Conservation (phyloP, 2,329 filamentous ascomycete species). For the Colletotrichum salicis region DNA sequence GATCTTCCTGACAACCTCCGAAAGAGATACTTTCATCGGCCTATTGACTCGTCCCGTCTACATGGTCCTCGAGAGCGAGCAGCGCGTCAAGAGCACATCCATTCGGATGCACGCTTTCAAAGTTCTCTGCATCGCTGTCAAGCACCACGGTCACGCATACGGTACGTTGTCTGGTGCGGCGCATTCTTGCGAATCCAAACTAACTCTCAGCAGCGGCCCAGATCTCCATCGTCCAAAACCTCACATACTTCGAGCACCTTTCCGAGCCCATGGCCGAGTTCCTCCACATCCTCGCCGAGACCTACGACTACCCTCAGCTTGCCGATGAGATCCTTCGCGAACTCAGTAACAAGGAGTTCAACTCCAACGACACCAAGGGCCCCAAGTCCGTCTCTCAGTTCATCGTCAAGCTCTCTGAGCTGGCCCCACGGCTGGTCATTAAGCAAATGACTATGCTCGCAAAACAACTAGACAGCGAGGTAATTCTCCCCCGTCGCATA, state of each 20-base stretch:
- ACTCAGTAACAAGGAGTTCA: slow-evolving; percentile 97
- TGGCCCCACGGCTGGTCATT: slow-evolving; percentile 90
- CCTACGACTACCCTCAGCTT: slow-evolving; percentile 97
- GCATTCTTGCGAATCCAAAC: slow-evolving; percentile 35
- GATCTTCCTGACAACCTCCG: slow-evolving; percentile 95
- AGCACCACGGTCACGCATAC: slow-evolving; percentile 97
- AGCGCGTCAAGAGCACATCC: slow-evolving; percentile 85
- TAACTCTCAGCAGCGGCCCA: slow-evolving; percentile 77
- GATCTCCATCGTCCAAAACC: slow-evolving; percentile 96
- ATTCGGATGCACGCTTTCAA: slow-evolving; percentile 98
- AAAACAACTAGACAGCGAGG: slow-evolving; percentile 95
- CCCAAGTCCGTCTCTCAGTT: slow-evolving; percentile 97
- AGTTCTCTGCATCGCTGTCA: slow-evolving; percentile 93
- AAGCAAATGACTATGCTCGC: slow-evolving; percentile 97
- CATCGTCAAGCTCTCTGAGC: slow-evolving; percentile 90
- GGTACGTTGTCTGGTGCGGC: slow-evolving; percentile 62
- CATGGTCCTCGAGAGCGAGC: slow-evolving; percentile 92
- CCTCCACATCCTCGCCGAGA: slow-evolving; percentile 91
- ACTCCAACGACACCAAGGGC: slow-evolving; percentile 92
- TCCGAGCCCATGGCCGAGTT: slow-evolving; percentile 99
- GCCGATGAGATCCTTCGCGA: slow-evolving; percentile 94
- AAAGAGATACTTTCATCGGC: slow-evolving; percentile 93
- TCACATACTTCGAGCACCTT: slow-evolving; percentile 99
- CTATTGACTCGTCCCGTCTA: slow-evolving; percentile 94
- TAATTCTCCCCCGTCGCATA: slow-evolving; percentile 46